Evolutionary conservation across 2,329 filamentous ascomycete genomes (phyloP).

Genomic region (Colletotrichum limetticola): DNA sequence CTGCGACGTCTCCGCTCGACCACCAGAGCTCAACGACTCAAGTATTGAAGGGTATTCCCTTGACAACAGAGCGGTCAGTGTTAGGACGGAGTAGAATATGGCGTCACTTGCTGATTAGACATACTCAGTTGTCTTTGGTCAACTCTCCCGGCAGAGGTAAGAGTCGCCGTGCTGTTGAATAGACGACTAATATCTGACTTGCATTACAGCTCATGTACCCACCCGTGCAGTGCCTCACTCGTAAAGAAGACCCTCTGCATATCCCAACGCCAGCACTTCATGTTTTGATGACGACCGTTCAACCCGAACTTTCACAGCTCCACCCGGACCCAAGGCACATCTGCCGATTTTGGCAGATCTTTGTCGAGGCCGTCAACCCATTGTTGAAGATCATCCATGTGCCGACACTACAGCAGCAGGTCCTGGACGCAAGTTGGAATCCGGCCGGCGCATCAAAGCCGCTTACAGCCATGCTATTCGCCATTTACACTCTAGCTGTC

Average conservation of each 20-base stretch:
- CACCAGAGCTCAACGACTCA: neutral
- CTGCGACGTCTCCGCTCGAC: neutral
- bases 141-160: constrained; percentile 13
- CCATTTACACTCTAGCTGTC: constrained; percentile 42
- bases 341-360: constrained; percentile 45
- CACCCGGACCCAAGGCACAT: constrained; percentile 46
- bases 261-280: constrained; percentile 30
- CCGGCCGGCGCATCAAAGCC: constrained; percentile 30
- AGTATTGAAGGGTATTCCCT: neutral
- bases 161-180: fast-evolving
- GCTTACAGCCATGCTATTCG: constrained; percentile 41
- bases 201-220: constrained; percentile 25
- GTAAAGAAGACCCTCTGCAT: constrained; percentile 38
- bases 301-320: neutral
- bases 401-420: constrained; percentile 44
- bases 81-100: neutral
- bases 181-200: neutral
- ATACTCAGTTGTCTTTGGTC: constrained; percentile 13
- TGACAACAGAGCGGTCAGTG: neutral
- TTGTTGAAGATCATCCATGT: constrained; percentile 46
- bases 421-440: constrained; percentile 45
- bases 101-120: neutral
- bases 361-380: constrained; percentile 46
- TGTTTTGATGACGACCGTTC: neutral
- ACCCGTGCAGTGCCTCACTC: constrained; percentile 34